Evolutionary conservation across 441 rosid species (phyloP), one percentile per base, ranked within the genome.

Genomic region (Macaranga tanarius): DNA sequence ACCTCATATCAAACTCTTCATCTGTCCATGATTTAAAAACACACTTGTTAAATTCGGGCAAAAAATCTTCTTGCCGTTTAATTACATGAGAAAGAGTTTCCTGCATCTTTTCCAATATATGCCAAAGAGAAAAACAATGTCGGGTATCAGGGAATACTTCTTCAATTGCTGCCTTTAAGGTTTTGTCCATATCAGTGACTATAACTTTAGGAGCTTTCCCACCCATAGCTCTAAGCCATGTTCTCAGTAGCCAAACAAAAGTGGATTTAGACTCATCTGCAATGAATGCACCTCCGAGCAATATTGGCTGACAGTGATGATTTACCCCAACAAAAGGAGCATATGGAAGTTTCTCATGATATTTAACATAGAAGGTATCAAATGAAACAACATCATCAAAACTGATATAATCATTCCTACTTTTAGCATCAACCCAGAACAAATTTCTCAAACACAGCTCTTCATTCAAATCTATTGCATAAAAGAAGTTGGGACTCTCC

Each of bases 351-450:
- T 90, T 92, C 71, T 92, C 86, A 73, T 87, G 89, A 82, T 87
- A 85, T 76, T 90, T 87, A 58, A 87, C 81, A 58, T 88, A 92
- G 65, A 82, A 84, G 23, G 92, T 84, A 70, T 92, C 97, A 26
- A 92, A 82, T 75, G 86, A 90, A 65, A 92, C 88, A 62, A 84
- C 95, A 64, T 92, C 97, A 62, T 84, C 79, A 71, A 88, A 88
- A 75, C 84, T 87, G 61, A 72, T 65, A 70, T 88, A 90, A 69
- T 87, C 89, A 65, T 79, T 84, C 84, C 93, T 88, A 74, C 91
- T 85, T 86, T 90, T 92, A 10, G 90, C 91, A 77, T 92, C 97
- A 54, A 87, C 83, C 97, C 97, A 92, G 61, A 92, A 82, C 67
- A 90, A 78, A 81, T 71, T 92, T 84, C 84, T 87, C 61, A 92